Evolutionary conservation across 441 rosid genomes (phyloP), one percentile per base, ranked within the genome.

Genomic region (Geranium incanum): DNA sequence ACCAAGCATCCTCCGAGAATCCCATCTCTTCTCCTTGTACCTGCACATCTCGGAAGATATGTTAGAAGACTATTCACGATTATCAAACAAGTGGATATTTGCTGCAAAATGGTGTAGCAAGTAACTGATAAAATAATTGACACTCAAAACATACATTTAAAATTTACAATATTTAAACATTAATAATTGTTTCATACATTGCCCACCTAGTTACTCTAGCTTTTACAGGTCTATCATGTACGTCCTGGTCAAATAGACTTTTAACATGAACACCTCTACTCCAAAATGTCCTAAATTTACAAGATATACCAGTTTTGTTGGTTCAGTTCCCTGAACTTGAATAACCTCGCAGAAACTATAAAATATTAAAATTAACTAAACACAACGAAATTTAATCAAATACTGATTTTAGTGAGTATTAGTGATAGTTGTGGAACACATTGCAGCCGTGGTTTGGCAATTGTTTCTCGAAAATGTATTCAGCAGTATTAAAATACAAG

Each of bases 11-110:
- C 85, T 81, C 82, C 84, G 92, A 45, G 99, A 85, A 79, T 94
- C 99, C 99, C 99, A 94, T 76, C 86, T 86, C 89, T 79, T 92
- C 75, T 94, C 97, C 87, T 90, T 90, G 81, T 70, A 94, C 99
- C 97, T 92, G 90, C 85, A 84, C 81, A 83, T 85, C 89, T 82
- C 85, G 84, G 82, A 88, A 73, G 73, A 78, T 52, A 13, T n/a
- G 59, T 13, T 12, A 4, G 18, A 12, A 2, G 59, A 3, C 18
- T 52, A 12, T 52, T 52, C 59, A 52, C 13, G 5, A 52, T 12
- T n/a, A n/a, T 52, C 59, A 50, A 50, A n/a, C n/a, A 45, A 45
- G 13, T 8, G 13, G 52, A 45, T 11, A 45, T 45, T 45, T 45
- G n/a, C 52, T 45, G 52, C 13, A 45, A 45, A 45, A 9, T 45